A percentile compares a stretch with the other conserved stretches of the same genome.
These are phyloP conservation scores for Calycina herbarum DNA, from an alignment of 2,329 filamentous ascomycete species.

Conservation along the genomic window DNA sequence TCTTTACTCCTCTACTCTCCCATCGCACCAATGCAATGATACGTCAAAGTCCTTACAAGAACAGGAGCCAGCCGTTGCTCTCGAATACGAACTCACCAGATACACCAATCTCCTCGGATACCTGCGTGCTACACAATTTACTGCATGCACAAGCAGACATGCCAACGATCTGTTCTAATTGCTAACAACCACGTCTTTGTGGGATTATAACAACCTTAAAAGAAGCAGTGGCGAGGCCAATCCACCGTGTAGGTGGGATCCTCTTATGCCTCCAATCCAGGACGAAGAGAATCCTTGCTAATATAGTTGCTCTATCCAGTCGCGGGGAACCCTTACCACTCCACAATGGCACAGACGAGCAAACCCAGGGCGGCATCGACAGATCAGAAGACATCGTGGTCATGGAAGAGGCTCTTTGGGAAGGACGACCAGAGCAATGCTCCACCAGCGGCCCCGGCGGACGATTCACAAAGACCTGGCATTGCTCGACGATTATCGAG, in stretches of 20 bases:
- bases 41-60: slow-evolving; percentile 30
- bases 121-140: slow-evolving; percentile 30
- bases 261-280: slow-evolving; percentile 2
- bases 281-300: slow-evolving; percentile 21
- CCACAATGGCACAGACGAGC: slow-evolving; percentile 34
- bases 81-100: slow-evolving; percentile 13
- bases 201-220: neutral
- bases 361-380: slow-evolving; percentile 31
- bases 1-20: neutral
- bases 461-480: slow-evolving; percentile 27
- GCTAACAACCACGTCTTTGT: slow-evolving; percentile 23
- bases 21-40: slow-evolving; percentile 32
- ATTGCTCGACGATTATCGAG: slow-evolving; percentile 39
- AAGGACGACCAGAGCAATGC: slow-evolving; percentile 29
- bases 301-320: slow-evolving; percentile 20
- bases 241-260: slow-evolving; percentile 18
- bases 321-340: slow-evolving; percentile 26
- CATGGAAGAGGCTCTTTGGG: slow-evolving; percentile 36
- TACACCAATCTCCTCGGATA: slow-evolving; percentile 24
- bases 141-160: slow-evolving; percentile 21
- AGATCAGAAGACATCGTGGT: slow-evolving; percentile 35
- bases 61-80: slow-evolving; percentile 31
- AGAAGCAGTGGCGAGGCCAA: slow-evolving; percentile 10
- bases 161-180: slow-evolving; percentile 19
- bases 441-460: slow-evolving; percentile 22